Evolutionary conservation across 2,329 filamentous ascomycete species (phyloP).

Genomic region (Phialophora macrospora): DNA sequence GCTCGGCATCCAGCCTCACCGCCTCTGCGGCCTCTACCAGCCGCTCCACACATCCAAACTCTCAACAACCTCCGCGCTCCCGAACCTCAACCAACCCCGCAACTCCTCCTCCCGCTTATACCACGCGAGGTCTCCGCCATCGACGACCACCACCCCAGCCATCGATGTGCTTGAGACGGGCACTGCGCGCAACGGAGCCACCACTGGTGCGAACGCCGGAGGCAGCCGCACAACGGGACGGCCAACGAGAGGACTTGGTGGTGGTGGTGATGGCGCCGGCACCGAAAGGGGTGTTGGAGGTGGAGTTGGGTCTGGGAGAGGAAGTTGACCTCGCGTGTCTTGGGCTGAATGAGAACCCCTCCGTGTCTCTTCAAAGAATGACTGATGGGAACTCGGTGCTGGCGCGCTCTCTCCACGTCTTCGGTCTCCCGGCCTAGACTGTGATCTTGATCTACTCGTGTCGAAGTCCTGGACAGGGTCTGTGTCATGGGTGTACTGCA

Average conservation of each 20-base stretch:
- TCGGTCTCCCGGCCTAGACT: no score
- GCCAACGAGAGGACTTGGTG: not conserved
- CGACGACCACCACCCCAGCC: not conserved
- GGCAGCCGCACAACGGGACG: not conserved
- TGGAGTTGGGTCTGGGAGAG: not conserved
- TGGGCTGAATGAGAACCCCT: no score
- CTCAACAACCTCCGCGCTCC: not conserved
- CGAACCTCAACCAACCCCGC: not conserved
- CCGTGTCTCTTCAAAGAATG: no score
- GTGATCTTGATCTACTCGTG: no score
- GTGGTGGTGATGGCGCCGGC: not conserved
- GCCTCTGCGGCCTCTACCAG: not conserved
- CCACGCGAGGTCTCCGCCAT: not conserved
- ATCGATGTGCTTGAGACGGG: not conserved
- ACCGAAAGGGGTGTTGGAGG: not conserved
- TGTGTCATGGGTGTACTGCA: not conserved
- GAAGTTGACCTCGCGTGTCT: no score
- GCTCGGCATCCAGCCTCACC: not conserved
- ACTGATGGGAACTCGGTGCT: no score
- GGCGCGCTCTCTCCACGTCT: no score
- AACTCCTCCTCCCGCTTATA: not conserved
- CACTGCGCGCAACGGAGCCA: not conserved
- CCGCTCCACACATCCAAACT: constrained; percentile 1
- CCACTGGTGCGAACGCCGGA: not conserved
- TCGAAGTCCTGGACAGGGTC: no score